Evolutionary conservation across 2,329 filamentous ascomycete species (phyloP), one percentile per base, ranked within the genome.

Genomic region (Orbilia ellipsospora): DNA sequence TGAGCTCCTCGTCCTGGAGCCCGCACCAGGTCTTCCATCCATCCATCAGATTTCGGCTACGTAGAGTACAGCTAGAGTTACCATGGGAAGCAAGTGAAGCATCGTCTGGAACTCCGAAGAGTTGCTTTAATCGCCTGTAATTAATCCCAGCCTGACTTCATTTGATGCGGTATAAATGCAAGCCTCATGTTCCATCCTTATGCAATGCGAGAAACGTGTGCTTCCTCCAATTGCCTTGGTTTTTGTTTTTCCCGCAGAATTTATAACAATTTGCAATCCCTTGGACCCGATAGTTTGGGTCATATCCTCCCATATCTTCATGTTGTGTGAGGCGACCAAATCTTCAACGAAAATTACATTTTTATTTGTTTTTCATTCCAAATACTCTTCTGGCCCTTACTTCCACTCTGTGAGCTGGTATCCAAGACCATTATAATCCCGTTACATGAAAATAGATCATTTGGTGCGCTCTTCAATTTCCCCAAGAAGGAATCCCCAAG

Each of bases 121-220:
- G 31, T 40, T 42, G 20, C 4, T 12, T 54, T 40, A 45, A 44
- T 52, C 23, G 23, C 31, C n/a, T 48, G 18, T 26, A 15, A 10
- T n/a, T n/a, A 44, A 28, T 20, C 36, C 61, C 15, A 44, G 62
- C 40, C 15, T 31, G 36, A 48, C 40, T 52, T 63, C 26, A 8
- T 48, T 57, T 3, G 42, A 31, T n/a, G 44, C 26, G 44, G 13
- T n/a, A 44, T 42, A 54, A 51, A 36, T 73, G 62, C 62, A 59
- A 59, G 59, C 28, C 42, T 59, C 59, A 51, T n/a, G 48, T 52
- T 56, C 15, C 50, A 18, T 51, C 51, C 7, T 52, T 51, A 74
- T 74, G 63, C 70, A 74, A 74, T 74, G 70, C 70, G 51, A 63
- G 70, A 74, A 74, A 74, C 70, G 57, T 74, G 57, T 74, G 70